Evolutionary conservation across 1,284 basidiomycete genomes (phyloP), one percentile per base, ranked within the genome.

Genomic region (Chondrostereum purpureum): DNA sequence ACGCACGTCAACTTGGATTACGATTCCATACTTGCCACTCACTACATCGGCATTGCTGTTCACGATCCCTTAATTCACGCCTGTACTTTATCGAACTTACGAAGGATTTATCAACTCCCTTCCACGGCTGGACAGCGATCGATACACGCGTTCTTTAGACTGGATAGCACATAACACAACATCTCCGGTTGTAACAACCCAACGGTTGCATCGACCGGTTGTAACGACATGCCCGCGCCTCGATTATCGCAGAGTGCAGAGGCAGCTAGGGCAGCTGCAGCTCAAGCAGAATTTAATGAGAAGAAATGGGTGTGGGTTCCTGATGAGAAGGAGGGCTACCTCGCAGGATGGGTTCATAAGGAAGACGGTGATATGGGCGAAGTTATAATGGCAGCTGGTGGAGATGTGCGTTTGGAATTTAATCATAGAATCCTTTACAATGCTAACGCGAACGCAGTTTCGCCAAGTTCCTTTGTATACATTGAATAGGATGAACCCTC

Each of bases 291-390:
- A 63, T 96, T 95, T 66, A 94, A 92, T 61, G 89, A 92, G 75
- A 95, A 95, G 83, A 93, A 88, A 66, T 93, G 89, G 85, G 92
- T 96, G 2, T 96, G 92, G 92, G 86, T 94, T 18, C 91, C 91
- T 1, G 92, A 95, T 63, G 78, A 86, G 53, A 79, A 78, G 60
- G 86, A 92, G 50, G 93, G 93, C 4, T 96, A 95, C 63, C 74
- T 94, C 33, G 83, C 89, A 36, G 92, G 87, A 45, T 94, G 89
- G 86, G 88, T 96, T 17, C 76, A 89, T 51, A 81, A 78, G 52
- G 92, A 95, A 63, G 78, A 89, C 47, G 85, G 81, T 22, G 87
- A 90, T 44, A 68, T 75, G 27, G 88, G 81, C 3, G 78, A 89
- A 52, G 81, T 92, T n/a, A 69, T 89, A 19, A 81, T 90, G 74